A percentile compares a stretch with the other conserved stretches of the same genome.
phyloP scores from a whole-genome alignment of 371 early-diverging fungal genomes.

The Mucor irregularis region DNA sequence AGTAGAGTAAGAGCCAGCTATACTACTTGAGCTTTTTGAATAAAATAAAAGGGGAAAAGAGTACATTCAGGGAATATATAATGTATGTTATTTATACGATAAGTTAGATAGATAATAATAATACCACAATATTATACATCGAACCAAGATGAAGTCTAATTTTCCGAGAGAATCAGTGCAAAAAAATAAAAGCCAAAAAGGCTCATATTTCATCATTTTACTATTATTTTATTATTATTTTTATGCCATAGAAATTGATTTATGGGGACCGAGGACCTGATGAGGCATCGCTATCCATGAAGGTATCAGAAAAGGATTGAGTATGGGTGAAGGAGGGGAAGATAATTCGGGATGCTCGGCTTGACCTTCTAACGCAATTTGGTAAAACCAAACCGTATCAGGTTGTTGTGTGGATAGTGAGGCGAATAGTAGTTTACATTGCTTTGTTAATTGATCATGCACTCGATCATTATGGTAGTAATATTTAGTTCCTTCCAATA shows the following conservation, averaged over 20 bases:
- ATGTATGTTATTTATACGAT: neutral
- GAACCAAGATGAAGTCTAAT: neutral
- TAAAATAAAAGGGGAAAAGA: neutral
- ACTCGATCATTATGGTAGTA: slow-evolving; percentile 27
- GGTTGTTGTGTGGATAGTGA: slow-evolving; percentile 29
- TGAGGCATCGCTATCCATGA: slow-evolving; percentile 22
- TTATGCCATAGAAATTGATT: too few species aligned
- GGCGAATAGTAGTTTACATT: slow-evolving; percentile 22
- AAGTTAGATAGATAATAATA: neutral
- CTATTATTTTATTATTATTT: neutral
- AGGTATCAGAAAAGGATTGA: slow-evolving; percentile 29
- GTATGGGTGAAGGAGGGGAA: slow-evolving; percentile 1
- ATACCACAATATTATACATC: neutral
- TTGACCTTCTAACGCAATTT: slow-evolving; percentile 14
- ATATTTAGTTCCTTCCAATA: slow-evolving; percentile 26
- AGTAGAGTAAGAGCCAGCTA: too few species aligned
- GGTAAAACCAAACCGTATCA: slow-evolving; percentile 46
- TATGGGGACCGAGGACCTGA: neutral
- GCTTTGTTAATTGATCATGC: slow-evolving; percentile 31
- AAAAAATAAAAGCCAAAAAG: neutral
- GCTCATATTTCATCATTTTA: too few species aligned
- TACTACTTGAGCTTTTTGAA: neutral
- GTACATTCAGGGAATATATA: neutral
- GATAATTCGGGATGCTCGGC: too few species aligned
- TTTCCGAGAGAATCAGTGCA: too few species aligned